These are phyloP conservation scores for Tulasnella sp. DNA, from an alignment of 768 basidiomycete species.

Conservation along the genomic window DNA sequence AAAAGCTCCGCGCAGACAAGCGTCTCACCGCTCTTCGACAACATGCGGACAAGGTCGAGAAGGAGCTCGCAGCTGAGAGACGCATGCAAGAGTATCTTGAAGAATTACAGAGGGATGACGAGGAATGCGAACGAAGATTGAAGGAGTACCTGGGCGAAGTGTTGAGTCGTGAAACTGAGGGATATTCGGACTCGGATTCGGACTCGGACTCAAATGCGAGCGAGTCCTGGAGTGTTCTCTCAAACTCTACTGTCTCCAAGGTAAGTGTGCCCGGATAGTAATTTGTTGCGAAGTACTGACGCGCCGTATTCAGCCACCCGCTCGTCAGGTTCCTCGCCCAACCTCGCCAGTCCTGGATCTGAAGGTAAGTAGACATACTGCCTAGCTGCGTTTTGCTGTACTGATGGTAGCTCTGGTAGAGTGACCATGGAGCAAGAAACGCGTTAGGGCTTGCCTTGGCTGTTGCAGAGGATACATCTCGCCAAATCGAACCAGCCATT, in stretches of 20 bases:
- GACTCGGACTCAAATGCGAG: constrained; percentile 18
- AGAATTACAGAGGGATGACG: constrained; percentile 15
- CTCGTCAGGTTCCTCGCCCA: neutral
- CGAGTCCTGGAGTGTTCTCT: neutral
- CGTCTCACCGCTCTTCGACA: constrained; percentile 5
- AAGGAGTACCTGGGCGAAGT: constrained; percentile 16
- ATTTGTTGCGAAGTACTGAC: neutral
- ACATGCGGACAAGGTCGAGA: constrained; percentile 8
- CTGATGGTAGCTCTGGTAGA: neutral
- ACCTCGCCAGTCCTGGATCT: neutral
- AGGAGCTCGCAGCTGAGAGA: constrained; percentile 5
- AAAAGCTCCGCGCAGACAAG: constrained; percentile 1
- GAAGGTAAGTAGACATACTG: neutral
- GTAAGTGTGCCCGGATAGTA: neutral
- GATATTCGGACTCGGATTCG: constrained; percentile 9
- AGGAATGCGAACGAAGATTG: constrained; percentile 8
- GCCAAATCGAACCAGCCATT: neutral
- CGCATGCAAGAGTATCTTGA: constrained; percentile 13
- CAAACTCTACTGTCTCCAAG: neutral
- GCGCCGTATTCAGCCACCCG: neutral
- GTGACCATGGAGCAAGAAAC: neutral
- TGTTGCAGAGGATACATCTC: neutral
- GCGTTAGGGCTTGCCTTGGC: neutral
- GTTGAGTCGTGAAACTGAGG: constrained; percentile 5
- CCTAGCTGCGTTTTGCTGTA: neutral